Conservation (phyloP, 805 yeast genomes). For the Starmerella bombi region DNA sequence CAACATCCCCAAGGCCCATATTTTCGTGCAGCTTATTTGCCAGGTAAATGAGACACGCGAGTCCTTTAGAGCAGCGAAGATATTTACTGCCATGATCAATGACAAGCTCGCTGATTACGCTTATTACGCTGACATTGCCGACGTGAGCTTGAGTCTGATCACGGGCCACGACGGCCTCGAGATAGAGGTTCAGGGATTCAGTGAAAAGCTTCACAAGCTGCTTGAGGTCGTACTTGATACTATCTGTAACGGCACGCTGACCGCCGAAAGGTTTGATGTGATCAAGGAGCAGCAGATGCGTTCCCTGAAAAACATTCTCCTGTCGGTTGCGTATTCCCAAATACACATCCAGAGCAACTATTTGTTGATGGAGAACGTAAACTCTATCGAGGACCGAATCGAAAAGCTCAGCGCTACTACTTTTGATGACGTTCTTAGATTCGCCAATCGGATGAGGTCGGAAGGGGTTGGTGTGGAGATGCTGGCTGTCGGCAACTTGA, state of each 20-base stretch:
- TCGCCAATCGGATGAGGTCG: constrained; percentile 27
- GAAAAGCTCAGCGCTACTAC: constrained; percentile 38
- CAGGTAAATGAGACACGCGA: constrained; percentile 3
- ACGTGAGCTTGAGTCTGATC: constrained; percentile 45
- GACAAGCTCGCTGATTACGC: constrained; percentile 65
- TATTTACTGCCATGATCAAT: constrained; percentile 57
- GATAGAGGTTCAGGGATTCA: constrained; percentile 62
- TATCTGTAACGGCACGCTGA: constrained; percentile 38
- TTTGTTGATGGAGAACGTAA: constrained; percentile 59
- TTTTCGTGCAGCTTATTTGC: constrained; percentile 46
- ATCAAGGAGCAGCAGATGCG: constrained; percentile 51
- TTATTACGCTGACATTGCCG: constrained; percentile 77
- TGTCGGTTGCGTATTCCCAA: constrained; percentile 65
- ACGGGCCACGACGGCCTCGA: constrained; percentile 59
- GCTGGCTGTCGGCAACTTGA: constrained; percentile 65
- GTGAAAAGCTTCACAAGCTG: constrained; percentile 60
- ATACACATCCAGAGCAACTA: constrained; percentile 49
- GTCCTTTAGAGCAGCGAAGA: constrained; percentile 42
- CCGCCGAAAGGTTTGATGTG: constrained; percentile 48
- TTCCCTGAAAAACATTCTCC: constrained; percentile 55
- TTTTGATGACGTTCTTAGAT: constrained; percentile 8
- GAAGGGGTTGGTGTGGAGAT: constrained; percentile 54
- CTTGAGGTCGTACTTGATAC: constrained; percentile 47
- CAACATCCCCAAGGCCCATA: constrained; percentile 73
- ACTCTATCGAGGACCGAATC: constrained; percentile 51